A percentile compares a stretch with the other conserved stretches of the same genome.
These are phyloP conservation scores for Fusarium falciforme DNA, from an alignment of 2,329 filamentous ascomycete genomes.

Conservation along the genomic window DNA sequence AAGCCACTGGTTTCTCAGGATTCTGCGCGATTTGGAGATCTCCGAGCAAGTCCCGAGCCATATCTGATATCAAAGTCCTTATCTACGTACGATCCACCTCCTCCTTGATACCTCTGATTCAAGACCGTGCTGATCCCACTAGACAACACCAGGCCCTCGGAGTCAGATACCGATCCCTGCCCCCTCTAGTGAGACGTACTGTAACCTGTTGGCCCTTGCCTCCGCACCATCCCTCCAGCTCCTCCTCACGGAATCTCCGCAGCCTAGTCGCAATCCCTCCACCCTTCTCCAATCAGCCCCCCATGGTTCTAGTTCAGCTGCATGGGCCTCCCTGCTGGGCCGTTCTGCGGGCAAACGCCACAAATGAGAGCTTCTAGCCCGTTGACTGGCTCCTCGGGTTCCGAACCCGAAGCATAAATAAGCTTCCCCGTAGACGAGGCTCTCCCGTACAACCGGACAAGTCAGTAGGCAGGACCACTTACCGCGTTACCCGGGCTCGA, in stretches of 20 bases:
- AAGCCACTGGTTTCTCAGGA: neutral
- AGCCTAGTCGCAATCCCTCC: conserved; percentile 1
- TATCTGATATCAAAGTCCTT: neutral
- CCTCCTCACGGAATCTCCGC: conserved; percentile 36
- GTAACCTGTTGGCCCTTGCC: conserved; percentile 1
- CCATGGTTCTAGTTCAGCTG: conserved; percentile 6
- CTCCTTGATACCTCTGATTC: neutral
- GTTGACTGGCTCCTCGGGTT: conserved; percentile 8
- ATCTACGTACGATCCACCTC: neutral
- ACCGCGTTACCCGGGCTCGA: neutral
- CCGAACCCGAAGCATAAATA: conserved; percentile 1
- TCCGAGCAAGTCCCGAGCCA: neutral
- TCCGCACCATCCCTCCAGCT: conserved; percentile 15
- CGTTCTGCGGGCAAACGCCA: neutral
- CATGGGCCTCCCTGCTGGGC: neutral
- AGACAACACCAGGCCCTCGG: neutral
- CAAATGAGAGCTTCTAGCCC: neutral
- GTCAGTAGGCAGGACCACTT: neutral
- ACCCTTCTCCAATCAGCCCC: conserved; percentile 27
- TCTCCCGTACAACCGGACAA: neutral
- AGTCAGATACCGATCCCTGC: neutral
- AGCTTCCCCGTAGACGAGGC: neutral
- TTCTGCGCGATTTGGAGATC: neutral
- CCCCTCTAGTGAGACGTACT: neutral
- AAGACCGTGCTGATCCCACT: neutral